phyloP scores from a whole-genome alignment of 306 rosid genomes.

The Mimosa bimucronata region DNA sequence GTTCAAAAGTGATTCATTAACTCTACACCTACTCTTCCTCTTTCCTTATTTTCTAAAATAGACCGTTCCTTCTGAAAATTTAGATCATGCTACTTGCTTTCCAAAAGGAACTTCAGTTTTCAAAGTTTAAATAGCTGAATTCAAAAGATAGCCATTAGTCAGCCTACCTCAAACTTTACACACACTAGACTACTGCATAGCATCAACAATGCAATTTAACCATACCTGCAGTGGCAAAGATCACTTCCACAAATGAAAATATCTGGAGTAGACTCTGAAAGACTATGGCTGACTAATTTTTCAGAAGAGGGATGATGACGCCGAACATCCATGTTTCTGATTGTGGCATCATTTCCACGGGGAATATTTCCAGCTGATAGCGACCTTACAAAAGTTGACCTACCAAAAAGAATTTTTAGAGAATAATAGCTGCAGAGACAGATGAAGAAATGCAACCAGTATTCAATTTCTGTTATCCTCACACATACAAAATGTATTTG shows the following conservation, averaged over 20 bases:
- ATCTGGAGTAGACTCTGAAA: slow-evolving; percentile 63
- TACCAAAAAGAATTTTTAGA: slow-evolving; percentile 44
- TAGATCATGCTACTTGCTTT: slow-evolving; percentile 8
- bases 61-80: slow-evolving; percentile 4
- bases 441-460: slow-evolving; percentile 8
- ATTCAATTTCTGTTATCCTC: slow-evolving; percentile 3
- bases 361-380: slow-evolving; percentile 83
- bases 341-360: slow-evolving; percentile 52
- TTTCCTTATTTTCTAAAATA: neutral
- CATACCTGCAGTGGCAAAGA: slow-evolving; percentile 71
- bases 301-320: slow-evolving; percentile 46
- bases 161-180: neutral
- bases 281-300: slow-evolving; percentile 37
- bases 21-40: neutral
- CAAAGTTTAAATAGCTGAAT: neutral
- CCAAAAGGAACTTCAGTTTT: neutral
- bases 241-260: slow-evolving; percentile 57
- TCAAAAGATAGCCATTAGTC: neutral
- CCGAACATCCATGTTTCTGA: slow-evolving; percentile 46
- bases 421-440: slow-evolving; percentile 20
- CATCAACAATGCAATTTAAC: slow-evolving; percentile 30
- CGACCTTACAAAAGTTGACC: slow-evolving; percentile 78
- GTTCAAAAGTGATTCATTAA: neutral
- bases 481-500: neutral
- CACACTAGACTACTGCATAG: slow-evolving; percentile 9